These are phyloP conservation scores for Asclepias syriaca DNA, from an alignment of 257 asterid species.

Conservation along the genomic window DNA sequence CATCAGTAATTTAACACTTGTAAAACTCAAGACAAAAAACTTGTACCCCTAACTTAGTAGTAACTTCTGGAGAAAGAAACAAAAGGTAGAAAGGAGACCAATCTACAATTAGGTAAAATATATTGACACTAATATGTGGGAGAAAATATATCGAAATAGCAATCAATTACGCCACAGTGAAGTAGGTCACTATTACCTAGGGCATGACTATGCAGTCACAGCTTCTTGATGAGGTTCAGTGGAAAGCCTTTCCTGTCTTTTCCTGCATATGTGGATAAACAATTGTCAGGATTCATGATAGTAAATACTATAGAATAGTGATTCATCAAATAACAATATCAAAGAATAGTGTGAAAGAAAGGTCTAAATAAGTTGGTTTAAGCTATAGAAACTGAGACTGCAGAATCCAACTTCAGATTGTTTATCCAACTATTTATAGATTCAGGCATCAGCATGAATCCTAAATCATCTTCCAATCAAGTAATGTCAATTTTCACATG, in stretches of 20 bases:
- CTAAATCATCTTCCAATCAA: not conserved
- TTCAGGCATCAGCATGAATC: not conserved
- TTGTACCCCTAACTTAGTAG: not conserved
- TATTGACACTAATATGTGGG: not conserved
- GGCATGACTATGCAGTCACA: conserved; percentile 36
- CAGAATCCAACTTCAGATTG: not conserved
- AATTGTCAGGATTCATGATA: not conserved
- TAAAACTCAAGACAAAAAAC: not conserved
- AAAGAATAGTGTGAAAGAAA: not conserved
- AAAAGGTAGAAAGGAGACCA: not conserved
- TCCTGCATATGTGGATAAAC: conserved; percentile 36
- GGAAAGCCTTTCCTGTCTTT: conserved; percentile 24
- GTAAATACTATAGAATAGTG: not conserved
- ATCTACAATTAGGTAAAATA: not conserved
- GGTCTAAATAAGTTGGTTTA: not conserved
- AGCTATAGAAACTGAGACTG: not conserved
- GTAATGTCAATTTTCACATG: not conserved
- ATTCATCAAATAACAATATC: not conserved
- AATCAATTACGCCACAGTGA: not conserved
- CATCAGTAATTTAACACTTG: not conserved
- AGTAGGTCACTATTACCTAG: conserved; percentile 13
- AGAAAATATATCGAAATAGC: not conserved
- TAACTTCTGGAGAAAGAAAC: not conserved
- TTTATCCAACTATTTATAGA: not conserved
- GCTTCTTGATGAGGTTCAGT: conserved; percentile 23